These are phyloP conservation scores for Sclerotinia minor DNA, from an alignment of 2,329 filamentous ascomycete species.

Conservation along the genomic window DNA sequence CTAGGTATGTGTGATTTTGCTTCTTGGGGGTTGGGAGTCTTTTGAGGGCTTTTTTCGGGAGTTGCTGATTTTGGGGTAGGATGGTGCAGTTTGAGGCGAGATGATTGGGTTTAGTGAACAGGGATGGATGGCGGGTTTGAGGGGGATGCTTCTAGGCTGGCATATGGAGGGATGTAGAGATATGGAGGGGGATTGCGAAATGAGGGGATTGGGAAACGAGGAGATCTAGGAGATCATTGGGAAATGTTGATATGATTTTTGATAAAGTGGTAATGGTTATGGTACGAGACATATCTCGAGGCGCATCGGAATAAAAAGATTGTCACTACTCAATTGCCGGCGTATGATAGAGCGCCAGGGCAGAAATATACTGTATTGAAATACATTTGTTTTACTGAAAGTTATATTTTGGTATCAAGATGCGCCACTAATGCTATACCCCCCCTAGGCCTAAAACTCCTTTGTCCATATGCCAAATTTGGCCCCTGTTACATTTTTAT, in stretches of 20 bases:
- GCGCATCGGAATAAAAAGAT: constrained; percentile 24
- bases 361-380: constrained; percentile 14
- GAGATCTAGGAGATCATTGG: constrained; percentile 4
- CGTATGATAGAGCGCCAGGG: constrained; percentile 10
- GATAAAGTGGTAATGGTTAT: constrained; percentile 12
- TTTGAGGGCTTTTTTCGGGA: not conserved
- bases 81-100: constrained; percentile 99
- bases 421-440: constrained; percentile 33
- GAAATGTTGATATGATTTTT: constrained; percentile 16
- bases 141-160: not conserved
- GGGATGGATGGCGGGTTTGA: not conserved
- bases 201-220: not conserved
- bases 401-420: constrained; percentile 22
- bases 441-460: constrained; percentile 29
- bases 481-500: constrained; percentile 29
- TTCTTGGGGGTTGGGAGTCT: not conserved
- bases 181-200: constrained; percentile 7
- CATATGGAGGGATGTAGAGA: constrained; percentile 3
- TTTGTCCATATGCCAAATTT: constrained; percentile 20
- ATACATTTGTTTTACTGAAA: constrained; percentile 13
- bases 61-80: constrained; percentile 49
- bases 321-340: constrained; percentile 17
- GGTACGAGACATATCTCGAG: constrained; percentile 24
- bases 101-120: constrained; percentile 49
- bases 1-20: constrained; percentile 68